Percentiles rank a stretch among this genome's conserved stretches.
Evolutionary conservation across 2,329 filamentous ascomycete species (phyloP).

Genomic region (Xylaria sp.): DNA sequence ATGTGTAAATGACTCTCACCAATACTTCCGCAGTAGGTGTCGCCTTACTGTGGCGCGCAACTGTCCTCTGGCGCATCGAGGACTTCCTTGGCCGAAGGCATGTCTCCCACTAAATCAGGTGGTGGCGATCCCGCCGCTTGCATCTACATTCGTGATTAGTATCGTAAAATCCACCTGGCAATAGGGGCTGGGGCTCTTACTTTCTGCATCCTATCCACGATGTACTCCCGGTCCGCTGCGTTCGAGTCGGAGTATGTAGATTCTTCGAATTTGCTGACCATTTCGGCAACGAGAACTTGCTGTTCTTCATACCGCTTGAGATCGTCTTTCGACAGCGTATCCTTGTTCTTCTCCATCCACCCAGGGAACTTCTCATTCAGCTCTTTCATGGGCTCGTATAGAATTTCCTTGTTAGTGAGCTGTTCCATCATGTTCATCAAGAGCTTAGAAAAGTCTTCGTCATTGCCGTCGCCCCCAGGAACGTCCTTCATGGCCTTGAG

Average conservation of each 20-base stretch:
- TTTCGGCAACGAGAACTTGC: constrained; percentile 72
- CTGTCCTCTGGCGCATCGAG: constrained; percentile 56
- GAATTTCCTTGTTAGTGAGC: constrained; percentile 93
- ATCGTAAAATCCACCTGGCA: neutral
- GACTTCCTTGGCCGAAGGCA: constrained; percentile 74
- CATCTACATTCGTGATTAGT: constrained; percentile 59
- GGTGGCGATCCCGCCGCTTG: constrained; percentile 91
- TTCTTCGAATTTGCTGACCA: constrained; percentile 83
- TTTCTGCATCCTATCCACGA: constrained; percentile 97
- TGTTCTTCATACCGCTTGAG: constrained; percentile 77
- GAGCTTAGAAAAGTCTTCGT: constrained; percentile 92
- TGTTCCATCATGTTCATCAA: constrained; percentile 99
- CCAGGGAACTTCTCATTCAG: constrained; percentile 84
- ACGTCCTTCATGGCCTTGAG: constrained; percentile 78
- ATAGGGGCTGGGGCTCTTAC: constrained; percentile 44
- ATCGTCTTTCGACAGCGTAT: constrained; percentile 62
- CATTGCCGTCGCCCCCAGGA: constrained; percentile 50
- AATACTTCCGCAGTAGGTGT: constrained; percentile 14
- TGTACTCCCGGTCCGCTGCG: constrained; percentile 76
- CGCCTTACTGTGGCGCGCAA: constrained; percentile 54
- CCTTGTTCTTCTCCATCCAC: constrained; percentile 77
- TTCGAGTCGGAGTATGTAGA: constrained; percentile 77
- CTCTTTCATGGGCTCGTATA: constrained; percentile 99
- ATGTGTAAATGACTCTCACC: constrained; percentile 18
- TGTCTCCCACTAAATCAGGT: constrained; percentile 82